A percentile compares a stretch with the other conserved stretches of the same genome.
Evolutionary conservation across 768 basidiomycete species (phyloP).

Genomic region (Porpolomopsis calyptriformis): DNA sequence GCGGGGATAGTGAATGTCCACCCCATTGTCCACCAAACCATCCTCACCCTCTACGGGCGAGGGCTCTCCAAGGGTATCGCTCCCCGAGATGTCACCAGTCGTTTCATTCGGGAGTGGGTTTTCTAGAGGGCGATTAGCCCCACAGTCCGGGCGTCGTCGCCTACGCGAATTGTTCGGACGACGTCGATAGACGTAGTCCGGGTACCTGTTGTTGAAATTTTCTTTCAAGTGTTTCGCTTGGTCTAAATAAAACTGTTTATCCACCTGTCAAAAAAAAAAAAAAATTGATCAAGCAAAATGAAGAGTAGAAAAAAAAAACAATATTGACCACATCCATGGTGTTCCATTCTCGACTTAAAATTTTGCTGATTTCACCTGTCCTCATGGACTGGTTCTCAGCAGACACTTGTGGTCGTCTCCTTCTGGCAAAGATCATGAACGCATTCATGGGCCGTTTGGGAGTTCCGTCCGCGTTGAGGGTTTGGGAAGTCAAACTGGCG

Average conservation of each 20-base stretch:
- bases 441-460: slow-evolving; percentile 90
- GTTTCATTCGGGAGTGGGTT: slow-evolving; percentile 10
- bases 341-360: slow-evolving; percentile 80
- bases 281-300: slow-evolving; percentile 2
- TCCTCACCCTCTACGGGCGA: slow-evolving; percentile 10
- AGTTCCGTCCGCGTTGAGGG: slow-evolving; percentile 77
- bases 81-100: slow-evolving; percentile 10
- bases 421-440: slow-evolving; percentile 86
- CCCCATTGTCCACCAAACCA: not conserved
- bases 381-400: slow-evolving; percentile 85
- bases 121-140: slow-evolving; percentile 20
- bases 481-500: slow-evolving; percentile 56
- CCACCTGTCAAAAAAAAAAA: slow-evolving; percentile 32
- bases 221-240: slow-evolving; percentile 82
- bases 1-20: slow-evolving; percentile 3
- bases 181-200: slow-evolving; percentile 83
- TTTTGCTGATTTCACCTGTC: slow-evolving; percentile 83
- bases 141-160: slow-evolving; percentile 30
- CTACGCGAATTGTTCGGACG: slow-evolving; percentile 81
- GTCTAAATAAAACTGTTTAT: slow-evolving; percentile 82
- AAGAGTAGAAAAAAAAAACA: slow-evolving; percentile 3
- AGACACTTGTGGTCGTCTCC: slow-evolving; percentile 72
- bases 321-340: slow-evolving; percentile 58
- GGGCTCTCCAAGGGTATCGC: slow-evolving; percentile 8
- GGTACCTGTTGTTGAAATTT: slow-evolving; percentile 74